Evolutionary conservation across 2,329 filamentous ascomycete species (phyloP), one percentile per base, ranked within the genome.

Genomic region (Cytospora piceae): DNA sequence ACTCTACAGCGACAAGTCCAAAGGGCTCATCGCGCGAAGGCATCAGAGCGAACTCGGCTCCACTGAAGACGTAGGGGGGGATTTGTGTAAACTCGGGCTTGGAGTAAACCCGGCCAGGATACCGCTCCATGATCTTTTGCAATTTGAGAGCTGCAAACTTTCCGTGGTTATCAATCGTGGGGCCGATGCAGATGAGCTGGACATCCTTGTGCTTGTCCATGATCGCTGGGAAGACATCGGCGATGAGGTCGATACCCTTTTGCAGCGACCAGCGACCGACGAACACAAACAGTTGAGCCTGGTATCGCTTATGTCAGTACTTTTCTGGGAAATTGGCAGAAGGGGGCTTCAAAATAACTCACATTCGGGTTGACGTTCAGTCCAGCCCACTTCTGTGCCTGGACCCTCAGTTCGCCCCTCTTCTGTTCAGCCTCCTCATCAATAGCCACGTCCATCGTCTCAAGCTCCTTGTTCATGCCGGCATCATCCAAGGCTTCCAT

Each of bases 241-340:
- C 87, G 69, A 89, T 88, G 42, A 89, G 77, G 71, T 90, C 87
- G 62, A 89, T 80, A 55, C 87, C 87, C 74, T 90, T 90, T 71
- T 90, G 87, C 80, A 88, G 84, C 12, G 84, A 87, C 88, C 87
- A 90, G 68, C 87, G 83, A 65, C 87, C 87, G 54, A 90, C 87
- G 70, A 90, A 90, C 11, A 90, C 87, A 68, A 90, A 83, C 11
- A 90, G 79, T 65, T 90, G 86, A 2, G 88, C 87, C 63, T 65
- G 9, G 42, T 31, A 1, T 4, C 3, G 4, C n/a, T 4, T 2
- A n/a, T 20, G 61, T 63, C 42, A 63, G n/a, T 49, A 49, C 46
- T 49, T 2, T 11, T 7, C 17, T 42, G 7, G 39, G 37, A 20
- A 3, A 20, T 42, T 22, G 5, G 4, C 2, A 17, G 9, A 12